Base-by-base conservation (phyloP, 129 eudicot genomes). In the Flaveria ramosissima region DNA sequence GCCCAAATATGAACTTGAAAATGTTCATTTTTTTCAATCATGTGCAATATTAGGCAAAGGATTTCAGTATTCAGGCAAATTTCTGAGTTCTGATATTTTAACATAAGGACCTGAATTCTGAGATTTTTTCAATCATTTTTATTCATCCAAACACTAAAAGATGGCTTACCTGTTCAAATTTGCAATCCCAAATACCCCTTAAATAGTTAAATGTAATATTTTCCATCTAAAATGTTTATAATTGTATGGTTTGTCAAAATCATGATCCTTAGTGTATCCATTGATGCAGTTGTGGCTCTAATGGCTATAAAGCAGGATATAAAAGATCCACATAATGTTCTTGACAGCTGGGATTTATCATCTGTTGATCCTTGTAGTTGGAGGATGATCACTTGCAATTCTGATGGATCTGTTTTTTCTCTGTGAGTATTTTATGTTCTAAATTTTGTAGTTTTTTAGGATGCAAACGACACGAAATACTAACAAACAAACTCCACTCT, bases 351-450 rank as follows among this genome's bases (percentile, higher is more conserved):
- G 98, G 98, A 94, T 80, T 79, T 81, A 3, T 85, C 83, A 32
- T 89, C 96, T 71, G 98, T 94, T 56, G 98, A 94, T 89, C 98
- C 98, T 72, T 94, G 98, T 84, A 86, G 98, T 78, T 94, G 98
- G 98, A 84, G 92, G 68, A 91, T 94, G 97, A 71, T 94, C 63
- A 94, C 96, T 6, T 94, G 98, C 79, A 66, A 86, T 63, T 46
- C 82, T 32, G 97, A 93, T 82, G 88, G 96, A 78, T 93, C 80
- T 64, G 98, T 93, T 78, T 88, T 95, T 78, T 88, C 92, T 81
- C 78, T 92, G 98, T 92, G 71, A 84, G 98, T 81, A 9, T 21
- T 21, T 79, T 16, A 27, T 46, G 56, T 64, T n/a, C 7, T 10
- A 15, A 20, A 36, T 36, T 0, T 36, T 6, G 41, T 36, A 5